Conservation (phyloP, 2,329 filamentous ascomycete species). For the Chaetomiaceae sp. region DNA sequence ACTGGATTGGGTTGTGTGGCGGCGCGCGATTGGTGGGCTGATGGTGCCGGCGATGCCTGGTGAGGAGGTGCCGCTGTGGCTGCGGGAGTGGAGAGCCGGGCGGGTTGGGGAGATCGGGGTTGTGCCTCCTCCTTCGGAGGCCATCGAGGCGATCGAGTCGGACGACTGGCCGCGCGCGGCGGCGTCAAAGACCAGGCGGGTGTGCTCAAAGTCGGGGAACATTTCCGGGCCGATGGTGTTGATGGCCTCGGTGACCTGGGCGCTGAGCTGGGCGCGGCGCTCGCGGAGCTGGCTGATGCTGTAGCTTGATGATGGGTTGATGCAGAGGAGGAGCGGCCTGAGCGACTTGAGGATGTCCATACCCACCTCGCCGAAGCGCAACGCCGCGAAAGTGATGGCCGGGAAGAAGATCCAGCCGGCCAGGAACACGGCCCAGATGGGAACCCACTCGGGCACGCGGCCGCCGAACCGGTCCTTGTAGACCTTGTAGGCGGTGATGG, state of each 20-base stretch:
- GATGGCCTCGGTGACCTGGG: conserved; percentile 84
- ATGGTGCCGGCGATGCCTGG: conserved; percentile 31
- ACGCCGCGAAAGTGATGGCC: conserved; percentile 82
- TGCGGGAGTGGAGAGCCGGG: conserved; percentile 30
- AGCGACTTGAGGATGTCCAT: conserved; percentile 98
- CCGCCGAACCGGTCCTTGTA: conserved; percentile 79
- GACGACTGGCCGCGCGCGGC: conserved; percentile 25
- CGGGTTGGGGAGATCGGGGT: conserved; percentile 22
- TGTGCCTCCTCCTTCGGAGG: background rate
- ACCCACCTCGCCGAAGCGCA: conserved; percentile 94
- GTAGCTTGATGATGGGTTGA: conserved; percentile 80
- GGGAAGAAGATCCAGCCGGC: conserved; percentile 78
- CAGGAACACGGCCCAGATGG: conserved; percentile 70
- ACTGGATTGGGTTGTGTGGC: conserved; percentile 51
- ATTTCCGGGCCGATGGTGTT: conserved; percentile 93
- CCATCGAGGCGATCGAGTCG: conserved; percentile 16
- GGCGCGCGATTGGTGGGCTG: conserved; percentile 39
- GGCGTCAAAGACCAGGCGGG: conserved; percentile 59
- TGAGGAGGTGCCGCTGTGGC: conserved; percentile 46
- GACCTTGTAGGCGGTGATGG: conserved; percentile 69
- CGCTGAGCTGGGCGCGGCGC: conserved; percentile 67
- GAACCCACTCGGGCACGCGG: conserved; percentile 72
- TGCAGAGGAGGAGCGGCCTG: conserved; percentile 75
- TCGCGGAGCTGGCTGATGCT: conserved; percentile 73
- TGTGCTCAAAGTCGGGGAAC: conserved; percentile 89